phyloP scores from a whole-genome alignment of 495 filamentous ascomycete species.

The Penicillium roqueforti region DNA sequence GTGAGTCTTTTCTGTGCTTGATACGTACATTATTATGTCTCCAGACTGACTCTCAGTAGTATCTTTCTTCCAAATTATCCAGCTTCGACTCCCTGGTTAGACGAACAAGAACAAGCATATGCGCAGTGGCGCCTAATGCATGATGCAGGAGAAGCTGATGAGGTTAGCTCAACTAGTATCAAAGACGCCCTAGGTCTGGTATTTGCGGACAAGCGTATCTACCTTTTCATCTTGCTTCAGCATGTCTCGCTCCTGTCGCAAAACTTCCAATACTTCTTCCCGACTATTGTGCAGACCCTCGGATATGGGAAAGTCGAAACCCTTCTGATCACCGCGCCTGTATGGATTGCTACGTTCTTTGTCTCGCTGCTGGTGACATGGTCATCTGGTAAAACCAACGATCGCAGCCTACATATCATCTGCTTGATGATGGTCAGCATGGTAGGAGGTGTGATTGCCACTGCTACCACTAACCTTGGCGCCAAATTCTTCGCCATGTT shows the following conservation, averaged over 20 bases:
- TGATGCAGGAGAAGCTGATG: slow-evolving; percentile 73
- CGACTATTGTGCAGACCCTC: slow-evolving; percentile 70
- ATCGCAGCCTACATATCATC: slow-evolving; percentile 70
- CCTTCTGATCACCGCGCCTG: slow-evolving; percentile 70
- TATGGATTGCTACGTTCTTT: slow-evolving; percentile 68
- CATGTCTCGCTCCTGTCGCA: slow-evolving; percentile 35
- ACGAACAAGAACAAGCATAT: slow-evolving; percentile 60
- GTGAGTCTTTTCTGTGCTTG: slow-evolving; percentile 10
- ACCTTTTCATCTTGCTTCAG: slow-evolving; percentile 35
- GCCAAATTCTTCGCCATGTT: slow-evolving; percentile 77
- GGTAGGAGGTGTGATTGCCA: slow-evolving; percentile 66
- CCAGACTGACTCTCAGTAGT: slow-evolving; percentile 36
- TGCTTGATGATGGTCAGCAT: slow-evolving; percentile 63
- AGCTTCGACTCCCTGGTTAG: slow-evolving; percentile 68
- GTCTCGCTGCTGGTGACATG: slow-evolving; percentile 66
- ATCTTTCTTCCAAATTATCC: slow-evolving; percentile 77
- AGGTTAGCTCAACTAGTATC: slow-evolving; percentile 20
- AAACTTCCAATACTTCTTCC: slow-evolving; percentile 81
- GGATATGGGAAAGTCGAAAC: slow-evolving; percentile 60
- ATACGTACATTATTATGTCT: not conserved
- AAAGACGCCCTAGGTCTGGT: slow-evolving; percentile 27
- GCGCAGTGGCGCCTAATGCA: slow-evolving; percentile 68
- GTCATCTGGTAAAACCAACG: slow-evolving; percentile 70
- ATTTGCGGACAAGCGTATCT: slow-evolving; percentile 34
- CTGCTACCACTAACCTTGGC: slow-evolving; percentile 56